Evolutionary conservation across 805 yeast genomes (phyloP).

Genomic region (Peterozyma xylosa): DNA sequence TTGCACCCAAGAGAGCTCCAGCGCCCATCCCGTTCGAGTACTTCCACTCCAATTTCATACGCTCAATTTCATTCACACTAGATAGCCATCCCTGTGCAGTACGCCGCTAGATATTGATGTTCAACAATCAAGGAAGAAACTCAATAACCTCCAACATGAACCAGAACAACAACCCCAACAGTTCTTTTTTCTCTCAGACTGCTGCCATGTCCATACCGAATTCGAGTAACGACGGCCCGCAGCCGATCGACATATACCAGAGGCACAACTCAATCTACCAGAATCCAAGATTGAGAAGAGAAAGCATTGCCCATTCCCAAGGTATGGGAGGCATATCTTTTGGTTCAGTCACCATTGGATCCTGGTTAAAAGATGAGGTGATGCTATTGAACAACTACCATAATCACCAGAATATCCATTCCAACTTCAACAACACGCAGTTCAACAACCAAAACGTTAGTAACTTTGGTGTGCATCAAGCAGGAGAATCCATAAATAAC

Average conservation of each 20-base stretch:
- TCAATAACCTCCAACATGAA: neutral
- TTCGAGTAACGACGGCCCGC: conserved; percentile 13
- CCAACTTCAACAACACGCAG: conserved; percentile 2
- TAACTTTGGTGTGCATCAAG: conserved; percentile 19
- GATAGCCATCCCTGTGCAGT: no score
- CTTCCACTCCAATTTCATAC: no score
- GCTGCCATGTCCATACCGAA: conserved; percentile 25
- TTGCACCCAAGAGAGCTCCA: no score
- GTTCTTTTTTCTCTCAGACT: conserved; percentile 5
- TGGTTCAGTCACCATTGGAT: conserved; percentile 93
- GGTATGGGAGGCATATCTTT: conserved; percentile 98
- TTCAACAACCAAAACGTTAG: conserved; percentile 10
- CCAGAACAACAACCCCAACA: neutral
- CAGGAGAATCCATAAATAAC: conserved; percentile 53
- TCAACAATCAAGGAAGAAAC: neutral
- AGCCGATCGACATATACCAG: conserved; percentile 31
- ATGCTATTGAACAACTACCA: conserved; percentile 36
- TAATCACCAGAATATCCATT: conserved; percentile 8
- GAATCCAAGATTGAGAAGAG: conserved; percentile 63
- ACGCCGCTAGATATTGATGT: no score
- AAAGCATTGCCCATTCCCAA: conserved; percentile 89
- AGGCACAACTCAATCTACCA: conserved; percentile 29
- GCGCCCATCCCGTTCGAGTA: no score
- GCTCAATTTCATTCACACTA: no score
- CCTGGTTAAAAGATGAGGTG: conserved; percentile 94